A percentile compares a stretch with the other conserved stretches of the same genome.
Conservation (phyloP, 352 stramenopile species). For the Pilasporangium apinafurcum region DNA sequence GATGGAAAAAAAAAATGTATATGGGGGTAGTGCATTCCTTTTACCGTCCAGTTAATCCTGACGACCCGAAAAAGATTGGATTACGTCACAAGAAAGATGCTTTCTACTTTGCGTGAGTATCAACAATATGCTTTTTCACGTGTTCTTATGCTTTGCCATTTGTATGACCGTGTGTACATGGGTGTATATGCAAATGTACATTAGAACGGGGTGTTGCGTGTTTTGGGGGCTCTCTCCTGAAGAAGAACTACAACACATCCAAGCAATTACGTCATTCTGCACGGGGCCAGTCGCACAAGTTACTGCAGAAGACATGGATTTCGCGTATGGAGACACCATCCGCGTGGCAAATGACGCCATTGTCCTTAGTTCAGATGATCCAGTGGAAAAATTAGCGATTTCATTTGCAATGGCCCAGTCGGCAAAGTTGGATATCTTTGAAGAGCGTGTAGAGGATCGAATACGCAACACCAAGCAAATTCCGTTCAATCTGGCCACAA, state of each 20-base stretch:
- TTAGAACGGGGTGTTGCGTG: conserved; percentile 51
- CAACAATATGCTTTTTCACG: not conserved
- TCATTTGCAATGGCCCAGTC: conserved; percentile 91
- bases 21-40: conserved; percentile 63
- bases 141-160: conserved; percentile 1
- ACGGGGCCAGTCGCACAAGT: conserved; percentile 36
- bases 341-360: conserved; percentile 81
- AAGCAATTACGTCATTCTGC: conserved; percentile 47
- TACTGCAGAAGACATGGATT: conserved; percentile 60
- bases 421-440: conserved; percentile 89
- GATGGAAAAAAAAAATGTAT: conserved; percentile 67
- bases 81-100: conserved; percentile 42
- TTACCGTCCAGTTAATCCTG: too few species aligned
- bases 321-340: conserved; percentile 40
- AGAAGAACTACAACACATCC: conserved; percentile 41
- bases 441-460: conserved; percentile 79
- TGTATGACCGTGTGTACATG: not conserved
- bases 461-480: conserved; percentile 85
- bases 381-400: conserved; percentile 87
- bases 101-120: conserved; percentile 62
- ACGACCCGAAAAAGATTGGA: too few species aligned
- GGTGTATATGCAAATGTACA: not conserved
- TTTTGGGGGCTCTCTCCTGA: conserved; percentile 62
- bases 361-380: conserved; percentile 47
- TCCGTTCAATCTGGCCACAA: conserved; percentile 75